A percentile compares a stretch with the other conserved stretches of the same genome.
Evolutionary conservation across 768 basidiomycete species (phyloP).

Genomic region (Suillus brevipes): DNA sequence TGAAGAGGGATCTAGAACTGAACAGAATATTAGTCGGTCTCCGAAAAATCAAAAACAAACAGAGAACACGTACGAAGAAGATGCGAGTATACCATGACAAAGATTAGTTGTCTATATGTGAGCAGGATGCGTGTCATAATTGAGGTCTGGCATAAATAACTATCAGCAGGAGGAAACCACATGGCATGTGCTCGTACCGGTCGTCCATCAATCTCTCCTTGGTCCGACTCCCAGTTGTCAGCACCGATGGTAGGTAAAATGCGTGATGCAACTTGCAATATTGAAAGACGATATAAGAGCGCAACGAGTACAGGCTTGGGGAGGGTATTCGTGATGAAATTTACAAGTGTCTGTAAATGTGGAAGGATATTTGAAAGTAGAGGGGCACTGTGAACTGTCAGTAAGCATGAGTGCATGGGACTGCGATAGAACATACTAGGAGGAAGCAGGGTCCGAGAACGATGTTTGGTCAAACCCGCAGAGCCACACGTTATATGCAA

Average conservation of each 20-base stretch:
- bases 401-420: conserved; percentile 1
- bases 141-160: conserved; percentile 55
- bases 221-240: conserved; percentile 74
- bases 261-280: conserved; percentile 78
- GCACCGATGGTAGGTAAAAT: conserved; percentile 84
- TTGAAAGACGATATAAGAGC: conserved; percentile 75
- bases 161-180: neutral
- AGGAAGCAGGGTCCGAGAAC: conserved; percentile 70
- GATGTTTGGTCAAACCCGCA: conserved; percentile 79
- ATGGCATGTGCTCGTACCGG: conserved; percentile 47
- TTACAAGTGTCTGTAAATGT: conserved; percentile 74
- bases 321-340: conserved; percentile 82
- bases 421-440: conserved; percentile 56
- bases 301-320: conserved; percentile 83
- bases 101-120: conserved; percentile 82
- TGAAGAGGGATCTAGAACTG: conserved; percentile 86
- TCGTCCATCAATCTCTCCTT: conserved; percentile 60
- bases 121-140: conserved; percentile 71
- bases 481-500: conserved; percentile 90
- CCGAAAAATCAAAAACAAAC: neutral
- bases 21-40: conserved; percentile 7
- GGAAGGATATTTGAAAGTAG: conserved; percentile 78
- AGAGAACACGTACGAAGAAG: conserved; percentile 60
- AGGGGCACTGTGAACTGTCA: conserved; percentile 53
- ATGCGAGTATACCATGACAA: conserved; percentile 86